phyloP scores from a whole-genome alignment of 1,284 basidiomycete genomes.

The Puccinia polysora region DNA sequence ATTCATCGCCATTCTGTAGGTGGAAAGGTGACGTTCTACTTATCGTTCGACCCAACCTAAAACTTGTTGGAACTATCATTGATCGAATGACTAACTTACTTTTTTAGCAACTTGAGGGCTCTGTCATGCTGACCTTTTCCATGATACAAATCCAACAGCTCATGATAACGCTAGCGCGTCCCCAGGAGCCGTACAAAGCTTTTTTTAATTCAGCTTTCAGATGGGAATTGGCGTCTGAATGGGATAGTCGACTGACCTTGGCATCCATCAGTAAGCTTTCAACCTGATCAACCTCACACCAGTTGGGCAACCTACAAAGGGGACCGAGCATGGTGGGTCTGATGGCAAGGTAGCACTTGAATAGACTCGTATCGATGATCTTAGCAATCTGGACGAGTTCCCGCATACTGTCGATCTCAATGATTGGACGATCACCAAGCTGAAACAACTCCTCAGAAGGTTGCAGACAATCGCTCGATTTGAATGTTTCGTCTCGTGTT shows the following conservation, averaged over 20 bases:
- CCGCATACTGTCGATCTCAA: slow-evolving; percentile 64
- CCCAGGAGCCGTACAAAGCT: background rate
- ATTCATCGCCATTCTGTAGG: slow-evolving; percentile 70
- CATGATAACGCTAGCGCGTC: slow-evolving; percentile 87
- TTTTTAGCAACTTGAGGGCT: slow-evolving; percentile 72
- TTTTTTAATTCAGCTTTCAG: background rate
- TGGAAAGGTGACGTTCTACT: no score
- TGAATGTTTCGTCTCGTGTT: background rate
- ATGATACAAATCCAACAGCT: slow-evolving; percentile 84
- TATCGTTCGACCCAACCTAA: no score
- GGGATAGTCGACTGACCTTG: slow-evolving; percentile 60
- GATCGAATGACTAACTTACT: slow-evolving; percentile 58
- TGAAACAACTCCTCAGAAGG: slow-evolving; percentile 68
- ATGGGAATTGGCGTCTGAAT: background rate
- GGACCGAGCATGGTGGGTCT: slow-evolving; percentile 78
- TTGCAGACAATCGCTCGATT: slow-evolving; percentile 50
- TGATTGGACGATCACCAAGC: slow-evolving; percentile 67
- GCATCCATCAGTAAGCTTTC: slow-evolving; percentile 77
- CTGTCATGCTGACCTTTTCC: slow-evolving; percentile 92
- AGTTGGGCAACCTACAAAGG: slow-evolving; percentile 85
- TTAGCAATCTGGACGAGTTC: slow-evolving; percentile 81
- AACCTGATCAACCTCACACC: slow-evolving; percentile 94
- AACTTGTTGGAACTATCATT: slow-evolving; percentile 11
- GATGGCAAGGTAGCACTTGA: slow-evolving; percentile 84
- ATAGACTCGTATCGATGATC: slow-evolving; percentile 89